Percentiles rank a stretch among this genome's conserved stretches.
Evolutionary conservation across 441 rosid species (phyloP).

Genomic region (Brassica hybrid): DNA sequence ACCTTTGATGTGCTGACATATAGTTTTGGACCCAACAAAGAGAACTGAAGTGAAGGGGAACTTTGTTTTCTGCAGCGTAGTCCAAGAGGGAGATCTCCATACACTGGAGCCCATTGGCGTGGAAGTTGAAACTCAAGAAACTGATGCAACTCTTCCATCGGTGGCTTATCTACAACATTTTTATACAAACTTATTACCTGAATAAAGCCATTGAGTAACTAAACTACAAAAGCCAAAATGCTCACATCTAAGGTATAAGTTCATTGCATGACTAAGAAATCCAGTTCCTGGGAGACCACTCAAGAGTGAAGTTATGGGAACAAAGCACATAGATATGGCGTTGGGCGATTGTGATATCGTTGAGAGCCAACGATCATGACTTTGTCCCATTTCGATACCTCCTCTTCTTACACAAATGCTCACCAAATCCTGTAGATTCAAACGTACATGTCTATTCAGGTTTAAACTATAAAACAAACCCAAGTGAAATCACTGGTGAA

Average conservation of each 20-base stretch:
- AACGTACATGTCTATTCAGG: neutral
- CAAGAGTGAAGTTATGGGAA: conserved; percentile 97
- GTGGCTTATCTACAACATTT: conserved; percentile 81
- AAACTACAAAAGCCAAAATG: conserved; percentile 27
- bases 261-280: conserved; percentile 85
- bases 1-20: conserved; percentile 80
- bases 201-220: conserved; percentile 20
- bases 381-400: conserved; percentile 72
- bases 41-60: conserved; percentile 69
- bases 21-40: conserved; percentile 93
- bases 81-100: conserved; percentile 84
- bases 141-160: conserved; percentile 85
- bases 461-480: neutral
- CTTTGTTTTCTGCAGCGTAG: conserved; percentile 69
- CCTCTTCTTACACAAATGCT: conserved; percentile 70
- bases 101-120: conserved; percentile 95
- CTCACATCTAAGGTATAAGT: conserved; percentile 93
- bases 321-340: conserved; percentile 91
- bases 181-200: neutral
- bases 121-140: conserved; percentile 94
- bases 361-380: conserved; percentile 88
- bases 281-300: conserved; percentile 90
- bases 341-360: conserved; percentile 78
- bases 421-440: conserved; percentile 53
- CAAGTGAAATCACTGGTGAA: conserved; percentile 11